phyloP scores from a whole-genome alignment of 495 filamentous ascomycete genomes.

The Penicillium chermesinum region DNA sequence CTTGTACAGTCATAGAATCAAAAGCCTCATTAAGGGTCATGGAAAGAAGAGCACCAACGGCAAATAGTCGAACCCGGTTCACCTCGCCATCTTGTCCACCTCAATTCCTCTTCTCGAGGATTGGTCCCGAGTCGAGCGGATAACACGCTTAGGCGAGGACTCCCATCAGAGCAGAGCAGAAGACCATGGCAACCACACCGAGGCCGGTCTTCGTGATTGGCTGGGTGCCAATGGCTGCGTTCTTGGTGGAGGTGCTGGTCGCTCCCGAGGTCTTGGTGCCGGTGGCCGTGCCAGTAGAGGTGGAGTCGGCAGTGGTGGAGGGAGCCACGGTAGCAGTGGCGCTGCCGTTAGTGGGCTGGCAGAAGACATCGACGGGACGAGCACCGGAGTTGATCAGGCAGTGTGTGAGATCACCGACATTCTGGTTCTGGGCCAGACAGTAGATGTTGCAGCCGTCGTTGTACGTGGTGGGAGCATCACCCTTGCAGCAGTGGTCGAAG shows the following conservation, averaged over 20 bases:
- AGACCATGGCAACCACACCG: constrained; percentile 34
- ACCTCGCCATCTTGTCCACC: no score
- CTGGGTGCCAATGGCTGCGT: constrained; percentile 12
- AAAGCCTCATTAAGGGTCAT: no score
- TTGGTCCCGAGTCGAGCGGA: background rate
- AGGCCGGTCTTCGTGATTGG: constrained; percentile 31
- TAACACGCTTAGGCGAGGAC: constrained; percentile 18
- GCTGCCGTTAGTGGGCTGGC: constrained; percentile 24
- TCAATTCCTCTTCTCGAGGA: no score
- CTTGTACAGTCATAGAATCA: no score
- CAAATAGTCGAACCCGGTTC: no score
- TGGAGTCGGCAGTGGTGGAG: constrained; percentile 12
- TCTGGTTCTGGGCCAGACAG: constrained; percentile 46
- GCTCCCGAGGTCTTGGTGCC: constrained; percentile 2
- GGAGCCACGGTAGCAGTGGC: constrained; percentile 16
- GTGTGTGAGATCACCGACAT: constrained; percentile 24
- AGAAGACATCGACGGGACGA: constrained; percentile 32
- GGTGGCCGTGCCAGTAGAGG: constrained; percentile 8
- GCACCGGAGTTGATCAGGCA: constrained; percentile 35
- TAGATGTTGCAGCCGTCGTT: constrained; percentile 45
- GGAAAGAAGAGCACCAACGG: no score
- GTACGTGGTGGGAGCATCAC: constrained; percentile 37
- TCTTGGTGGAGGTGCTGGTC: constrained; percentile 10
- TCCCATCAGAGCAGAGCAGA: constrained; percentile 31
- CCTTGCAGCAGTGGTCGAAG: constrained; percentile 42